Evolutionary conservation across 495 filamentous ascomycete species (phyloP), one percentile per base, ranked within the genome.

Genomic region (Lophium mytilinum): DNA sequence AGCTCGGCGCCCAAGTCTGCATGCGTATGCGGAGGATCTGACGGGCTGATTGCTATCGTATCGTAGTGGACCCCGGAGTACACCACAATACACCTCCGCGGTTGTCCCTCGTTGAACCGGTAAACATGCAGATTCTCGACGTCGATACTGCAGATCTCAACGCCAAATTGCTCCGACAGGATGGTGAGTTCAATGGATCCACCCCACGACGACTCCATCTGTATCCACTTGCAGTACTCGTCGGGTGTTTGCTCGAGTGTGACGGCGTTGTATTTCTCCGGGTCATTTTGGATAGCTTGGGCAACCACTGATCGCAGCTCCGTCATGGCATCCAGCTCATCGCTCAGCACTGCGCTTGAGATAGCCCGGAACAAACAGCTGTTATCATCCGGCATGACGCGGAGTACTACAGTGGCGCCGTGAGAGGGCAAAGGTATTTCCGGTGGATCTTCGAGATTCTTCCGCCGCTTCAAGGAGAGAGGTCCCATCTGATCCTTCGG

Each of bases 41-140:
- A 80, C 1, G 86, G 84, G 9, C 79, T 81, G 62, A 94, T 77
- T 0, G 86, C 88, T 50, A 96, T 82, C n/a, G 86, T 83, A 69
- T 98, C 93, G 69, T 98, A 98, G 66, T 98, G 93, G 52, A 97
- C 92, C 0, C 90, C 90, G 0, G 87, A 91, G 70, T 96, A 98
- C 1, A 96, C 83, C 33, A 98, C 74, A 37, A 97, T 83, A 69
- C 89, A 89, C 33, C 90, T 75, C 17, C 76, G 80, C 1, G 75
- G 67, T 24, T 77, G 79, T 1, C 83, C 83, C 65, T 96, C 89
- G 60, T 95, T 96, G 68, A 94, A 94, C 17, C 79, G 78, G 64
- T 95, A 88, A 6, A 85, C 73, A 11, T 82, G 74, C 15, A 82
- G 65, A 24, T 82, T 81, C 55, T 86, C 81, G 17, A 89, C 86